phyloP scores from a whole-genome alignment of 257 asterid species.

The Solanum dulcamara region DNA sequence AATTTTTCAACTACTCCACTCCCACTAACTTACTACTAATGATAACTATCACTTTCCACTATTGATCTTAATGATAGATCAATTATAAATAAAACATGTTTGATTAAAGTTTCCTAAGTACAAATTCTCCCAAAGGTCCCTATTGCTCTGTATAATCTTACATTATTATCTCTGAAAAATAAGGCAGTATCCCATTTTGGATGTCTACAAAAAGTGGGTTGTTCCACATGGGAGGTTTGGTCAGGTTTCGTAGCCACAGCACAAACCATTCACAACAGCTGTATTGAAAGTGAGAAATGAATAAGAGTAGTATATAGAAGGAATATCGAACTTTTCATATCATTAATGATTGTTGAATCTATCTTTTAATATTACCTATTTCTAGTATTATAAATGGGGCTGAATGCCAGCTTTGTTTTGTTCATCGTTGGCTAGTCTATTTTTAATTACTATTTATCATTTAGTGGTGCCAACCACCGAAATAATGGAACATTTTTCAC shows the following conservation, averaged over 20 bases:
- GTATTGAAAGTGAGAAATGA: neutral
- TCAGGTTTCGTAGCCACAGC: neutral
- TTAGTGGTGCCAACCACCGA: neutral
- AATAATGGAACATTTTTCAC: neutral
- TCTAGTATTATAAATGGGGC: neutral
- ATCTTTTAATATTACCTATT: neutral
- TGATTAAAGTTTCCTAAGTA: too few relatives aligned
- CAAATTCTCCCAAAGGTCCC: too few relatives aligned
- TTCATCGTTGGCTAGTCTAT: neutral
- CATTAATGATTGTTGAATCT: neutral
- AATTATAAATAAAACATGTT: too few relatives aligned
- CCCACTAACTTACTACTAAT: too few relatives aligned
- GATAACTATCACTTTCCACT: too few relatives aligned
- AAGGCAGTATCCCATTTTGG: neutral
- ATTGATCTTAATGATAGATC: too few relatives aligned
- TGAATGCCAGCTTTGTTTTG: neutral
- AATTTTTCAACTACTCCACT: too few relatives aligned
- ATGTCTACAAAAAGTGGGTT: neutral
- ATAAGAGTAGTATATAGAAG: neutral
- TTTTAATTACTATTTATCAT: neutral
- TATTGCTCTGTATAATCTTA: too few relatives aligned
- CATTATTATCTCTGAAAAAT: neutral
- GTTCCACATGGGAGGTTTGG: neutral
- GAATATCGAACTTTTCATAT: neutral
- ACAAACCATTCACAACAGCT: neutral